Percentiles rank a stretch among this genome's conserved stretches.
Evolutionary conservation across 441 rosid species (phyloP).

Genomic region (Viola pubescens): DNA sequence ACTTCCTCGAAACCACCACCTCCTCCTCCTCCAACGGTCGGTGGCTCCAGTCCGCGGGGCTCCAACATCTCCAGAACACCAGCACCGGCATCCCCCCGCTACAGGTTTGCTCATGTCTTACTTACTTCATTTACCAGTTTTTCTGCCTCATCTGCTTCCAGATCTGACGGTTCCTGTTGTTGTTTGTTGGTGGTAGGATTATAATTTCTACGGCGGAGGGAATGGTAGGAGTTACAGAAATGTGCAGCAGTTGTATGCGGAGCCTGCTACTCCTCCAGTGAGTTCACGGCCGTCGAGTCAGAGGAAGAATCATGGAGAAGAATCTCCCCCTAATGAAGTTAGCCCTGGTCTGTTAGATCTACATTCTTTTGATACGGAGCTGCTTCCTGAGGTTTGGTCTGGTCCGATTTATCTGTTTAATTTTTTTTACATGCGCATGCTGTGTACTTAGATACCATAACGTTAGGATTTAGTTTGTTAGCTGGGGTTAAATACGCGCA

Average conservation of each 20-base stretch:
- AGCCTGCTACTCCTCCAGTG: constrained; percentile 76
- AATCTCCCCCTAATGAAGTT: constrained; percentile 52
- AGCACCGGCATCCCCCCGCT: constrained; percentile 46
- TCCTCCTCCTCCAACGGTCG: constrained; percentile 52
- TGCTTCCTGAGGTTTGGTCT: constrained; percentile 72
- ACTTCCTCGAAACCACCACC: constrained; percentile 39
- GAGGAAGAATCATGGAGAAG: constrained; percentile 64
- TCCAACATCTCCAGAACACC: constrained; percentile 61
- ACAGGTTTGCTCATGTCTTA: constrained; percentile 29
- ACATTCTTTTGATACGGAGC: constrained; percentile 91
- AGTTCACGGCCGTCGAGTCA: constrained; percentile 50
- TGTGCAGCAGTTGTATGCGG: constrained; percentile 55
- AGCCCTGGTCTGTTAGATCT: constrained; percentile 99
- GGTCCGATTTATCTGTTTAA: no score
- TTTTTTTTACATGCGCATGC: no score
- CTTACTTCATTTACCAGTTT: not conserved
- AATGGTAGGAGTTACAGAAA: constrained; percentile 61
- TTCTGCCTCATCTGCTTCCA: not conserved
- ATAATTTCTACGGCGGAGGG: constrained; percentile 56
- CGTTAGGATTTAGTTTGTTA: no score
- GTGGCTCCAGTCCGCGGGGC: constrained; percentile 94
- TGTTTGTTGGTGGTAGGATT: constrained; percentile 44
- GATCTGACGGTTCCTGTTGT: not conserved
- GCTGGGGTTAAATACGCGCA: no score
- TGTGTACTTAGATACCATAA: no score